Evolutionary conservation across 306 rosid genomes (phyloP), one percentile per base, ranked within the genome.

Genomic region (Inga oerstediana): DNA sequence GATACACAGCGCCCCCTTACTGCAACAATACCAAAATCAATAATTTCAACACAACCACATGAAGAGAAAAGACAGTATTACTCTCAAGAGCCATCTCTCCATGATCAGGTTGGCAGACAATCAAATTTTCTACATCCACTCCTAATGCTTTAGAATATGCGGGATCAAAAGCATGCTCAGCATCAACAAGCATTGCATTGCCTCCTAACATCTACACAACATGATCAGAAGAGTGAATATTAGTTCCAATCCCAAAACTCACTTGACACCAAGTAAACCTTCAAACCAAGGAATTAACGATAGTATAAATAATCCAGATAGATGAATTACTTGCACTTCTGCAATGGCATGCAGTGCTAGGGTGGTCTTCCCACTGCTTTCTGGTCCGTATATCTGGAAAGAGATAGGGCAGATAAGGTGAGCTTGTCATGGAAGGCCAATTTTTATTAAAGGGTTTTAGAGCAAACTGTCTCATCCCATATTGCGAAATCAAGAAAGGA

Each of bases 11-110:
- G 74, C 54, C 73, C 77, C 17, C 65, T 58, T 72, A 66, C 8
- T 85, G 72, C 72, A 79, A 68, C 68, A 74, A 37, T 39, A 51
- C 41, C 81, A 84, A 75, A 46, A 20, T 35, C 37, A 77, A 30
- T 56, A 65, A 67, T 79, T 84, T 72, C 78, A 74, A 77, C 86
- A 76, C 32, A 86, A 85, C 61, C 43, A 76, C 22, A 56, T 49
- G 67, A 77, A 85, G 56, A 58, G 85, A 44, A 80, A 66, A 84
- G 69, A 65, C 44, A 54, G 74, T 77, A 86, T 89, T 96, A 96
- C 98, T 94, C 92, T 96, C 99, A 82, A 96, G 99, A 81, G 92
- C 99, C 99, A 96, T 96, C 89, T 96, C 99, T 34, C 99, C 99
- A 78, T 96, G 97, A 94, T 96, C 99, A 48, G 99, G 98, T 83